Evolutionary conservation across 495 filamentous ascomycete species (phyloP), one percentile per base, ranked within the genome.

Genomic region (Melanomma pulvis-pyrius): DNA sequence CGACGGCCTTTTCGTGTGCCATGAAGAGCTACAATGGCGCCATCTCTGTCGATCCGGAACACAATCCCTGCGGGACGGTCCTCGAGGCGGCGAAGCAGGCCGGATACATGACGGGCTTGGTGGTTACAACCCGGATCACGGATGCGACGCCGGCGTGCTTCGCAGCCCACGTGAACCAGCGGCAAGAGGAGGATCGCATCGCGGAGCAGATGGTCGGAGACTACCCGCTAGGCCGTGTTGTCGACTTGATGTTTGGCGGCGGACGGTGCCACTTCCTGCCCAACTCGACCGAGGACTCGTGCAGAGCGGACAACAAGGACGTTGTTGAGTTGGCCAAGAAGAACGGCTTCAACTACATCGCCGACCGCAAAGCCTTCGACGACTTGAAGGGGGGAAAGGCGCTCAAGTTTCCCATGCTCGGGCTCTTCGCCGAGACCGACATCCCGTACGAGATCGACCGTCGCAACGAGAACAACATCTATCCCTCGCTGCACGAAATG

Each of bases 121-220:
- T 98, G 8, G 94, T 98, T 21, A 98, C 94, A 1, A 98, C 94
- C 0, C 84, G 94, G 44, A 87, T 98, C 69, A 98, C 94, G 2
- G 94, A 98, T 79, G 94, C 94, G 12, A 98, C 94, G n/a, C 94
- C 94, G 0, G 94, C 94, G 2, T 96, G 91, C 76, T 98, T 97
- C 74, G 92, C 92, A 0, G 85, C 91, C 21, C 96, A 98, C 75
- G 94, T 92, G 0, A 88, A 92, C 63, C 77, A 84, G 59, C 85
- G 94, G 36, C 74, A 78, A 55, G 91, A 96, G 72, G 90, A 94
- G 74, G 96, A 98, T 72, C 82, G 87, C 41, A 96, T 98, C 70
- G 94, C 94, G 0, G 85, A 92, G 71, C 94, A 98, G 73, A 88
- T 97, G 75, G 80, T 96, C 21, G 94, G 94, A 17, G 88, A 94